Evolutionary conservation across 768 basidiomycete species (phyloP).

Genomic region (Leccinellum albellum): DNA sequence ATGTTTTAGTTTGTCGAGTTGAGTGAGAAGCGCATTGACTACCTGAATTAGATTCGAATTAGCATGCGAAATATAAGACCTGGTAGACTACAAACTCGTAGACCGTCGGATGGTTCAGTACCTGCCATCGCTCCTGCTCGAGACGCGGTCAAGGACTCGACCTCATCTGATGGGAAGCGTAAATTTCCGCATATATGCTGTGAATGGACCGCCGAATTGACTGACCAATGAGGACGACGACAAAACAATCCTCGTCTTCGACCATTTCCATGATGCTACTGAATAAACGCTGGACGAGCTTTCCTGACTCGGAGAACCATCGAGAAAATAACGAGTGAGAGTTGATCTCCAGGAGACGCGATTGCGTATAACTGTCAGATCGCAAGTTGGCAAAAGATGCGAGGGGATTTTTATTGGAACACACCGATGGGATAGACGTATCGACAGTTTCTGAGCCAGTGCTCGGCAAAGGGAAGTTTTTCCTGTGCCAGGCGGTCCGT

Average conservation of each 20-base stretch:
- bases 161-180: slow-evolving; percentile 66
- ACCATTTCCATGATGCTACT: slow-evolving; percentile 84
- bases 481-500: slow-evolving; percentile 97
- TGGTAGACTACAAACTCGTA: slow-evolving; percentile 57
- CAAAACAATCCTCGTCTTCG: slow-evolving; percentile 87
- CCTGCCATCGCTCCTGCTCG: slow-evolving; percentile 93
- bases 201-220: neutral
- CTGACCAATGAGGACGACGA: slow-evolving; percentile 89
- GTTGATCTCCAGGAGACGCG: slow-evolving; percentile 93
- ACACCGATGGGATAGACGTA: slow-evolving; percentile 81
- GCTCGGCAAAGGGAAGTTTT: slow-evolving; percentile 95
- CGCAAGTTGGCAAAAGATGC: neutral
- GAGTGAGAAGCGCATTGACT: slow-evolving; percentile 94
- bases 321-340: slow-evolving; percentile 97
- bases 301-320: slow-evolving; percentile 99
- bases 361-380: slow-evolving; percentile 67
- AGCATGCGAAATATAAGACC: neutral
- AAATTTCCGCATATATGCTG: slow-evolving; percentile 5
- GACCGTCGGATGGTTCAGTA: slow-evolving; percentile 91
- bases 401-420: slow-evolving; percentile 14
- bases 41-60: slow-evolving; percentile 53
- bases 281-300: slow-evolving; percentile 93
- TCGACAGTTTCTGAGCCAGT: slow-evolving; percentile 90
- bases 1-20: slow-evolving; percentile 92
- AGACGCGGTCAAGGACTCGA: slow-evolving; percentile 93